phyloP scores from a whole-genome alignment of 345 rosid genomes.

The Linum lewisii region DNA sequence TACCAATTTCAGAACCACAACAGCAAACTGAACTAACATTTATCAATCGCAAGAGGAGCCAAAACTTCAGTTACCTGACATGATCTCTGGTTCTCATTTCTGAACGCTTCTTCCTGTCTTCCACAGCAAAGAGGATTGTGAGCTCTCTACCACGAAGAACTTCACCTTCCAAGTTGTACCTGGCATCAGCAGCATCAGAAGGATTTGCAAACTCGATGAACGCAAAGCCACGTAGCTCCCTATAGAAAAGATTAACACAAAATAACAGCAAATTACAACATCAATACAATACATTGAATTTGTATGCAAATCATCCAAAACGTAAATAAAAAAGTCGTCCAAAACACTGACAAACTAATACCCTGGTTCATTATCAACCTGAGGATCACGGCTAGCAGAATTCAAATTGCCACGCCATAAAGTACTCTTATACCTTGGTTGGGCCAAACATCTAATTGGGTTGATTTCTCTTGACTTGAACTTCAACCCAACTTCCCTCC shows the following conservation, averaged over 20 bases:
- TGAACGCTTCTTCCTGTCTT: conserved; percentile 78
- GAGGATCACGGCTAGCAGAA: conserved; percentile 18
- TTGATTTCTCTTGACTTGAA: conserved; percentile 48
- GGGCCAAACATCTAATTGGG: conserved; percentile 34
- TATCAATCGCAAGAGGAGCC: too few species aligned
- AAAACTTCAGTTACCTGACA: conserved; percentile 27
- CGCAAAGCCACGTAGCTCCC: conserved; percentile 91
- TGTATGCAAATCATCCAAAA: neutral
- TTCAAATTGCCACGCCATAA: conserved; percentile 21
- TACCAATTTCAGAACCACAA: too few species aligned
- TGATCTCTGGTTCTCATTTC: conserved; percentile 89
- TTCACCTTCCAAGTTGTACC: conserved; percentile 73
- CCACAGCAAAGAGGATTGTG: conserved; percentile 77
- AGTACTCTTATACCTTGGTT: conserved; percentile 44
- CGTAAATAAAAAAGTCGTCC: neutral
- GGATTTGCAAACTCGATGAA: conserved; percentile 76
- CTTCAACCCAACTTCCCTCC: conserved; percentile 40
- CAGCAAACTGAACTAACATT: too few species aligned
- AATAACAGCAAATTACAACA: conserved; percentile 1
- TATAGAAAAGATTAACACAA: conserved; percentile 19
- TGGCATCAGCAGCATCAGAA: conserved; percentile 88
- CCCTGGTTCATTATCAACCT: conserved; percentile 4
- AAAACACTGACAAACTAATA: conserved; percentile 9
- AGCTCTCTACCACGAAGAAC: conserved; percentile 69
- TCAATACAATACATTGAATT: neutral